These are phyloP conservation scores for Kodamaea kakaduensis DNA, from an alignment of 805 yeast species.

Conservation along the genomic window DNA sequence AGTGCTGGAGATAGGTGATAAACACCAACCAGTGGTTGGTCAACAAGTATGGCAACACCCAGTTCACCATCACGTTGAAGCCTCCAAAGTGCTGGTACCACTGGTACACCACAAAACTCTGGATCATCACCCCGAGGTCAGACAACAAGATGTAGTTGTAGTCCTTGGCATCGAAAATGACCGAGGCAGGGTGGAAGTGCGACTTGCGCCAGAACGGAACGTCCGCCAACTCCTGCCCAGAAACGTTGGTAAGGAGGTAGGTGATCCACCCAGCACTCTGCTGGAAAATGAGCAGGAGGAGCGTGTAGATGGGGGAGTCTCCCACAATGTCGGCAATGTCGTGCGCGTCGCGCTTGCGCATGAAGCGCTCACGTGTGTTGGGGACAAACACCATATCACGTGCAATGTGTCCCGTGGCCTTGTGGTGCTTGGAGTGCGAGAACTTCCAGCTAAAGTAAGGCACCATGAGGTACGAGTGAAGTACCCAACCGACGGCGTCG, in stretches of 20 bases:
- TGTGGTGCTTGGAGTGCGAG: slow-evolving; percentile 84
- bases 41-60: slow-evolving; percentile 72
- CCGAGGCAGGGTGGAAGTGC: slow-evolving; percentile 72
- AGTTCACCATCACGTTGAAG: slow-evolving; percentile 60
- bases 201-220: slow-evolving; percentile 45
- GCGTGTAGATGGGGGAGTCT: slow-evolving; percentile 70
- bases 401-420: slow-evolving; percentile 79
- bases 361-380: slow-evolving; percentile 55
- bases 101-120: slow-evolving; percentile 49
- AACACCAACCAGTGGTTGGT: slow-evolving; percentile 90
- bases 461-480: slow-evolving; percentile 74
- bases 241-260: slow-evolving; percentile 64
- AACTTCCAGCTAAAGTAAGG: slow-evolving; percentile 88
- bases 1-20: slow-evolving; percentile 80
- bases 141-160: slow-evolving; percentile 67
- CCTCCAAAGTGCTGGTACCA: slow-evolving; percentile 62
- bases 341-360: slow-evolving; percentile 33
- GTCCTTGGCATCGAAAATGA: slow-evolving; percentile 69
- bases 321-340: slow-evolving; percentile 55
- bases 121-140: slow-evolving; percentile 65
- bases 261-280: slow-evolving; percentile 76
- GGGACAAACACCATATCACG: slow-evolving; percentile 88
- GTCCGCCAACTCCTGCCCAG: slow-evolving; percentile 64
- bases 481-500: slow-evolving; percentile 77
- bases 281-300: slow-evolving; percentile 54